phyloP scores from a whole-genome alignment of 179 eudicot species.

The Actinidia arguta region DNA sequence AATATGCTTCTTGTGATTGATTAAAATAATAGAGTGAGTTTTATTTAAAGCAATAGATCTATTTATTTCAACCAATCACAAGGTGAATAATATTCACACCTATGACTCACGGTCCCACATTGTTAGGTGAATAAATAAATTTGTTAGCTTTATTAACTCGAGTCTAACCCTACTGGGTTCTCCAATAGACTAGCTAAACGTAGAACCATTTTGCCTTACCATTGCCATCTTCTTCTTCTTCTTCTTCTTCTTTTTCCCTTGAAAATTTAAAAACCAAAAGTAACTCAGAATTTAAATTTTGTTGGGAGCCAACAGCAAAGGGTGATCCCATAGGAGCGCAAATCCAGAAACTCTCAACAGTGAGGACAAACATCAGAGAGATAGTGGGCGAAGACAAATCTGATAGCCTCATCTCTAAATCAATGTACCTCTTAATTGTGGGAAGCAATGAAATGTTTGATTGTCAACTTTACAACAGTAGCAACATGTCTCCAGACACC shows the following conservation, averaged over 20 bases:
- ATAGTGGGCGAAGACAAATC: conserved; percentile 7
- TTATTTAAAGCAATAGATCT: too few relatives aligned
- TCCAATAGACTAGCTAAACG: too few relatives aligned
- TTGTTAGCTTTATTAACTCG: too few relatives aligned
- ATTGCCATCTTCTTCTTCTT: too few relatives aligned
- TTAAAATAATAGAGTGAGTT: too few relatives aligned
- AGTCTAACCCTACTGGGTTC: too few relatives aligned
- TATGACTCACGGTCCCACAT: too few relatives aligned
- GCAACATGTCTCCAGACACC: not conserved
- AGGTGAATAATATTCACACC: too few relatives aligned
- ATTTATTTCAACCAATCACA: too few relatives aligned
- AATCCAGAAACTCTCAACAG: conserved; percentile 36
- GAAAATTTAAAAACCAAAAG: not conserved
- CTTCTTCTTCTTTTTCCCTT: not conserved
- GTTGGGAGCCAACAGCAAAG: conserved; percentile 6
- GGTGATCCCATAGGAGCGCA: conserved; percentile 26
- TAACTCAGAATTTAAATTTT: not conserved
- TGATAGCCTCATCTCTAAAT: conserved; percentile 14
- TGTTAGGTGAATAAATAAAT: too few relatives aligned
- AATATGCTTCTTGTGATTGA: too few relatives aligned
- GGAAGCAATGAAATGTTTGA: conserved; percentile 45
- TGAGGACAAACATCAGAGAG: conserved; percentile 11
- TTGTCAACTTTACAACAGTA: not conserved
- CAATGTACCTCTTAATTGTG: conserved; percentile 35
- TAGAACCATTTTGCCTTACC: too few relatives aligned